A percentile compares a stretch with the other conserved stretches of the same genome.
These are phyloP conservation scores for Lasiodiplodia hormozganensis DNA, from an alignment of 2,329 filamentous ascomycete species.

Conservation along the genomic window DNA sequence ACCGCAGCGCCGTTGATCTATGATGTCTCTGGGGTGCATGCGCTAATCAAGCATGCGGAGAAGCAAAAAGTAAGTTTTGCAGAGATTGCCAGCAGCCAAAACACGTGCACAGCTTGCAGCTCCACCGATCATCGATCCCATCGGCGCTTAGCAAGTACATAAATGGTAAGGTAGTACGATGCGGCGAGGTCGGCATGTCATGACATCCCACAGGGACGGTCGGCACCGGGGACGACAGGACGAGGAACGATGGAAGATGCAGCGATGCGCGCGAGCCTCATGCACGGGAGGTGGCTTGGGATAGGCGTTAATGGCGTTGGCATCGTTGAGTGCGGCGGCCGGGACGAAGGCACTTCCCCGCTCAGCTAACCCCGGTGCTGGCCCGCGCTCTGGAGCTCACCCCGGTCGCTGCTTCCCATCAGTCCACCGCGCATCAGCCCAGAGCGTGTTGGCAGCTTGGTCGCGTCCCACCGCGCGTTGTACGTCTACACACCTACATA, in stretches of 20 bases:
- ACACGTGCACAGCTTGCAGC: conserved; percentile 15
- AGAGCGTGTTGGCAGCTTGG: conserved; percentile 14
- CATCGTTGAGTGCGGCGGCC: conserved; percentile 7
- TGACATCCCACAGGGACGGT: background rate
- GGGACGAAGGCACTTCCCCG: conserved; percentile 25
- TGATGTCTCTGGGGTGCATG: conserved; percentile 9
- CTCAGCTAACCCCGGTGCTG: conserved; percentile 7
- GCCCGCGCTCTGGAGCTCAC: conserved; percentile 16
- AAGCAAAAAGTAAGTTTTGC: conserved; percentile 17
- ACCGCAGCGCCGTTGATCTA: background rate
- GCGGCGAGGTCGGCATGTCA: background rate
- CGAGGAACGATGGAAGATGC: background rate
- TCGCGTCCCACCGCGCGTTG: conserved; percentile 23
- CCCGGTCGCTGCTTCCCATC: conserved; percentile 21
- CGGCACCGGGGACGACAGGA: background rate
- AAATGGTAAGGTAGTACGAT: conserved; percentile 17
- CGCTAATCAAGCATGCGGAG: conserved; percentile 16
- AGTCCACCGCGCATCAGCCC: conserved; percentile 25
- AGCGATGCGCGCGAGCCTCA: background rate
- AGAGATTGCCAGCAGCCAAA: background rate
- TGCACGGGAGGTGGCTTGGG: background rate
- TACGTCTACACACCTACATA: conserved; percentile 16
- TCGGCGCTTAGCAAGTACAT: background rate
- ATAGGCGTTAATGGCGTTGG: conserved; percentile 18
- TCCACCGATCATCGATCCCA: conserved; percentile 20